Base-by-base conservation (phyloP, 441 rosid species). In the Flueggea neowawraea region DNA sequence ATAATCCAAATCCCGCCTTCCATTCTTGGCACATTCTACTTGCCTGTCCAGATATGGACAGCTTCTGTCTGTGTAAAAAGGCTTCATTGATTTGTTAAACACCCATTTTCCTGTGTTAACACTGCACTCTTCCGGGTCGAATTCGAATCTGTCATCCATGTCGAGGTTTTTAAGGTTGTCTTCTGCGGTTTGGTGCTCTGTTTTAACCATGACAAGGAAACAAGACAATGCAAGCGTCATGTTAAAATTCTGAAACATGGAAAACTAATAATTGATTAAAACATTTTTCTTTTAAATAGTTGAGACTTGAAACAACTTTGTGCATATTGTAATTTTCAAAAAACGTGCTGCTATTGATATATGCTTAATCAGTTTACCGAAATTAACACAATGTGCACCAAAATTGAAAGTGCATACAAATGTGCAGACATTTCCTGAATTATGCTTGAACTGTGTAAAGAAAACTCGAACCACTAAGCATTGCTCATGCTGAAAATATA, bases 11-110 rank as follows among this genome's bases (percentile, higher is more conserved):
- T 93, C 92, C 55, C 28, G 78, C 31, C 85, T 72, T 16, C 91
- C 97, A 53, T 93, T 90, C 65, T 82, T 75, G 54, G 72, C 76
- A 55, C 97, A 93, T 17, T 96, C 63, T 63, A 93, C 80, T 68
- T 93, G 97, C 54, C 66, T 73, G 17, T 93, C 98, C 8, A 93
- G 69, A 72, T 93, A 93, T 0, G 86, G 92, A 69, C 98, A 93
- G 58, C 86, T 81, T 55, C 65, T 61, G 55, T 90, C 98, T 6
- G 96, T 72, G 73, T 93, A 93, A 14, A 93, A 55, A 32, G 96
- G 97, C 75, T 72, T 65, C 17, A 68, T 52, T 31, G 91, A 74
- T 58, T 78, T 75, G 66, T 90, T 85, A 68, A 75, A 88, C 54
- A 85, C 86, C 97, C 97, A 93, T 61, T 85, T 88, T 13, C 98